Evolutionary conservation across 805 yeast species (phyloP).

Genomic region (Ogataea parapolymorpha): DNA sequence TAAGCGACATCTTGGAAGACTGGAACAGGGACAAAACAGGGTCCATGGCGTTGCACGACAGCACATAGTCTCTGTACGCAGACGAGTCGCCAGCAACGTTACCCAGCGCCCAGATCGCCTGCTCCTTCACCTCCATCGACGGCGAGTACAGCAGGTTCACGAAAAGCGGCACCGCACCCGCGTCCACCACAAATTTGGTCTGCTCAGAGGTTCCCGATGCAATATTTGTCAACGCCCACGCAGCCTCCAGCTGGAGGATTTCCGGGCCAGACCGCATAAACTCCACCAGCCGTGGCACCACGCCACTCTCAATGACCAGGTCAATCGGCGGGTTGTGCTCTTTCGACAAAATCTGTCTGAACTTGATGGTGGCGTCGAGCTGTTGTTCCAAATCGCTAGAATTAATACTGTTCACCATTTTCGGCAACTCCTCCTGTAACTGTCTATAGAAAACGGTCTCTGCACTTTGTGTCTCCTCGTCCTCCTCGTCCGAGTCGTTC

Average conservation of each 20-base stretch:
- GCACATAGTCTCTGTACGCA: slow-evolving; percentile 82
- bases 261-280: slow-evolving; percentile 81
- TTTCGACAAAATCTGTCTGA: slow-evolving; percentile 88
- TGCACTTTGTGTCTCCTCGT: slow-evolving; percentile 33
- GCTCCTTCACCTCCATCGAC: slow-evolving; percentile 91
- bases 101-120: slow-evolving; percentile 99
- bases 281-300: slow-evolving; percentile 84
- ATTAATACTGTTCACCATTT: slow-evolving; percentile 76
- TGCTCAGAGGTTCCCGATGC: slow-evolving; percentile 92
- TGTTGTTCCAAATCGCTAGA: slow-evolving; percentile 76
- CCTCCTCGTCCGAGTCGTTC: slow-evolving; percentile 54
- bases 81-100: slow-evolving; percentile 98
- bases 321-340: slow-evolving; percentile 97
- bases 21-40: slow-evolving; percentile 79
- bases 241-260: slow-evolving; percentile 93
- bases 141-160: slow-evolving; percentile 77
- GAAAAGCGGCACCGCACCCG: slow-evolving; percentile 91
- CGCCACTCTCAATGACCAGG: slow-evolving; percentile 88
- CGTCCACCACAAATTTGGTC: slow-evolving; percentile 85
- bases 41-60: slow-evolving; percentile 80
- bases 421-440: slow-evolving; percentile 69
- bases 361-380: slow-evolving; percentile 84
- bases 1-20: slow-evolving; percentile 80
- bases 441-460: slow-evolving; percentile 41
- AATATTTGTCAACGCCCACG: slow-evolving; percentile 99